Base-by-base conservation (phyloP, 2,329 filamentous ascomycete species). In the Endoconidiophora laricicola region DNA sequence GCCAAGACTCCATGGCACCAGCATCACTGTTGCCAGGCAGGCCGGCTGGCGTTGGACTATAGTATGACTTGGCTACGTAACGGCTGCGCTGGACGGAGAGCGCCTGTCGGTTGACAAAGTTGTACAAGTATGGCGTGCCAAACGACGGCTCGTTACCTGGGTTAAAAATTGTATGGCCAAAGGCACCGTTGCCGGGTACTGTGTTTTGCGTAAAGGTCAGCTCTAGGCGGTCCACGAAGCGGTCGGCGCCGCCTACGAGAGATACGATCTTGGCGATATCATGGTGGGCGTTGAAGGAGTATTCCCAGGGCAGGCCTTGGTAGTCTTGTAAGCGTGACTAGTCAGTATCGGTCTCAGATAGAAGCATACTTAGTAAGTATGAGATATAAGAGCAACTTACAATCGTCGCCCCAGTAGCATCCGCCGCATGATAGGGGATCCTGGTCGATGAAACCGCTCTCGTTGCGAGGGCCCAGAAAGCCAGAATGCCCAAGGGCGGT, bases 11-110 rank as follows among this genome's bases (percentile, higher is more conserved):
- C 79, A 85, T 83, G 12, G 81, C 78, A 5, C 81, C 81, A 1
- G 78, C 79, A 60, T 85, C 81, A 42, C 73, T 78, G 61, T 85
- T 84, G 0, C 81, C 81, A 0, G 81, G 81, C 0, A 85, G 66
- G 0, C 81, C 81, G 6, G 58, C 58, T 0, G 67, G 65, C 0
- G 71, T 71, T 1, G 72, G 66, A 45, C 65, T 67, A 62, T 82
- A 83, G 62, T 74, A 77, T 12, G 65, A 62, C 55, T 76, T 74
- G 26, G 78, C 78, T 43, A 80, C 67, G 49, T 65, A 65, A 46
- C 81, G 73, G 42, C 73, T 75, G 54, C 72, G 70, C 50, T 70
- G 59, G 16, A 83, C 78, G 2, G 71, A 71, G 26, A 77, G 69
- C 56, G 79, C 73, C 57, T 81, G 80, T 43, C 74, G 70, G 52